phyloP scores from a whole-genome alignment of 2,329 filamentous ascomycete genomes.

The Torrubiella hemipterigena region DNA sequence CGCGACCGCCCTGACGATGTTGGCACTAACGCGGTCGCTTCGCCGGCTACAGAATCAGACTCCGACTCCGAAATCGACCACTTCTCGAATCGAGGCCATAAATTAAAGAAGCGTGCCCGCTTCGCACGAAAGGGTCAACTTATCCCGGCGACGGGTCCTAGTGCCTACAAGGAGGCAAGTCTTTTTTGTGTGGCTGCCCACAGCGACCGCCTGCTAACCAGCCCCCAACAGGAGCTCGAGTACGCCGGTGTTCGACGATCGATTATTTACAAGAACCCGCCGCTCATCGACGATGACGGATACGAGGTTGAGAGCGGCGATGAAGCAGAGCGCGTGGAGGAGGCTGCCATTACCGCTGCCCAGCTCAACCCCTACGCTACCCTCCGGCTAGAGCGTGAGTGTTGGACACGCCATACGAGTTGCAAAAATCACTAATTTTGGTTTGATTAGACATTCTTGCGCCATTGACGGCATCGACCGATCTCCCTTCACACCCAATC shows the following conservation, averaged over 20 bases:
- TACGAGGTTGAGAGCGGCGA: conserved; percentile 65
- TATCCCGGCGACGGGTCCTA: conserved; percentile 51
- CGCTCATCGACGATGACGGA: conserved; percentile 64
- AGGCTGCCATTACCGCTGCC: conserved; percentile 49
- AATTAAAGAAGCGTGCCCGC: conserved; percentile 63
- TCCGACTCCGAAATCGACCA: conserved; percentile 61
- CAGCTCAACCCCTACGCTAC: conserved; percentile 65
- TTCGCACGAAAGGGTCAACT: conserved; percentile 61
- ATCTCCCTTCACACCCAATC: conserved; percentile 62
- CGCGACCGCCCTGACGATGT: conserved; percentile 3
- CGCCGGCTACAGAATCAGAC: conserved; percentile 51
- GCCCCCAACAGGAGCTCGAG: conserved; percentile 32
- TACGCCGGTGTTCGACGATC: conserved; percentile 62
- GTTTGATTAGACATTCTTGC: conserved; percentile 62
- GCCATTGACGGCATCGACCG: conserved; percentile 62
- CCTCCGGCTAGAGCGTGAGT: conserved; percentile 58
- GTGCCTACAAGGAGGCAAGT: conserved; percentile 59
- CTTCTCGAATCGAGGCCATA: conserved; percentile 65
- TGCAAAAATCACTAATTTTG: conserved; percentile 15
- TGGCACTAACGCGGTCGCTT: conserved; percentile 14
- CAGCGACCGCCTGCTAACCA: neutral
- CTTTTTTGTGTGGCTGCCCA: neutral
- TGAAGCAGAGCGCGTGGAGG: conserved; percentile 50
- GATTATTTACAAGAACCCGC: conserved; percentile 64
- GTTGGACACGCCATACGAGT: too few relatives aligned